A percentile compares a stretch with the other conserved stretches of the same genome.
Evolutionary conservation across 2,329 filamentous ascomycete species (phyloP).

Genomic region (Penicillium expansum): DNA sequence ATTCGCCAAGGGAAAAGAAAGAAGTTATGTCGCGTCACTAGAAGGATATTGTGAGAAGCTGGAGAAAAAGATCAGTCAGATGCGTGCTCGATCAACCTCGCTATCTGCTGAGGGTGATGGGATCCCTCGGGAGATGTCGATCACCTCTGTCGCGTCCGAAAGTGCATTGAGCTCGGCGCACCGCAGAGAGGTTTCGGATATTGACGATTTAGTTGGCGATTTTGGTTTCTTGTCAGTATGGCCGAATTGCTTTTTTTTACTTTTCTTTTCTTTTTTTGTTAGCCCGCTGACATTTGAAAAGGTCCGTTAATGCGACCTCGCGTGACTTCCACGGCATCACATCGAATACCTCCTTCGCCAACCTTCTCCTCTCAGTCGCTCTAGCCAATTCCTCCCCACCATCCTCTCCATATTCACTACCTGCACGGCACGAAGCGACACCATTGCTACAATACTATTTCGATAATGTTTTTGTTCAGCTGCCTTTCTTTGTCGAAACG

Average conservation of each 20-base stretch:
- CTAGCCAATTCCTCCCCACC: constrained; percentile 69
- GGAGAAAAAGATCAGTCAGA: constrained; percentile 66
- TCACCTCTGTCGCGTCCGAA: constrained; percentile 33
- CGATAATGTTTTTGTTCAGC: constrained; percentile 72
- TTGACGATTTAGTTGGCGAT: constrained; percentile 88
- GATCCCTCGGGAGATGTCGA: constrained; percentile 35
- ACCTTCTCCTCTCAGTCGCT: constrained; percentile 79
- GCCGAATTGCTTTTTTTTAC: neutral
- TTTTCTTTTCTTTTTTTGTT: too few relatives aligned
- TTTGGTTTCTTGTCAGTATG: constrained; percentile 80
- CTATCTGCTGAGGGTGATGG: constrained; percentile 28
- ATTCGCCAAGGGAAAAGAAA: constrained; percentile 90
- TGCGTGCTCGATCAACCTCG: constrained; percentile 33
- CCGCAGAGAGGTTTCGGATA: constrained; percentile 72
- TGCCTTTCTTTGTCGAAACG: constrained; percentile 80
- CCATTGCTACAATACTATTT: constrained; percentile 79
- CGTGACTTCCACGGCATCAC: constrained; percentile 88
- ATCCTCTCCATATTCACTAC: constrained; percentile 61
- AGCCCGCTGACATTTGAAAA: constrained; percentile 36
- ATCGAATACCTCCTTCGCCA: constrained; percentile 87
- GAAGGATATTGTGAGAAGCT: constrained; percentile 87
- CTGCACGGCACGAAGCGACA: constrained; percentile 65
- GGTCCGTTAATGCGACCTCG: constrained; percentile 90
- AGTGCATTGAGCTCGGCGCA: constrained; percentile 40
- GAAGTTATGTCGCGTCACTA: constrained; percentile 95